Evolutionary conservation across 495 filamentous ascomycete genomes (phyloP).

Genomic region (Penicillium samsonianum): DNA sequence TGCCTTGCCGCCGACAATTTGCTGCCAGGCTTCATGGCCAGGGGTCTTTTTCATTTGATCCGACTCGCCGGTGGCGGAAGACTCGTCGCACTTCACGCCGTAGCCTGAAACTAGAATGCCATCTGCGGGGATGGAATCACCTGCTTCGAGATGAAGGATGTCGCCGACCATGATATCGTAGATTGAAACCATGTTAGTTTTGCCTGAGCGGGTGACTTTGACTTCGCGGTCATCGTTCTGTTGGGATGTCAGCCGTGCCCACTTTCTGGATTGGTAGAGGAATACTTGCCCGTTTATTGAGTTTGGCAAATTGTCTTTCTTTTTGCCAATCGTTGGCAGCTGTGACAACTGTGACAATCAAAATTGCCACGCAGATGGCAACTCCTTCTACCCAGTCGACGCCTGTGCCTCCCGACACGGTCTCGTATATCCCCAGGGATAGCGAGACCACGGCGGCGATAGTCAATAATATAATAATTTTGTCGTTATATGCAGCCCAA

Average conservation of each 20-base stretch:
- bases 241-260: slow-evolving; percentile 9
- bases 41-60: slow-evolving; percentile 65
- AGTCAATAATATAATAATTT: slow-evolving; percentile 75
- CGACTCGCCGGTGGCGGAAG: slow-evolving; percentile 69
- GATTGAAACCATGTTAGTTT: slow-evolving; percentile 68
- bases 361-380: slow-evolving; percentile 73
- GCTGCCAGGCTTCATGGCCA: slow-evolving; percentile 59
- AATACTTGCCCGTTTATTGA: slow-evolving; percentile 63
- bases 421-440: slow-evolving; percentile 71
- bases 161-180: slow-evolving; percentile 73
- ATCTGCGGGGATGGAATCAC: slow-evolving; percentile 67
- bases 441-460: slow-evolving; percentile 72
- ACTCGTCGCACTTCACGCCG: slow-evolving; percentile 68
- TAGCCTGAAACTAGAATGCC: slow-evolving; percentile 63
- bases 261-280: not conserved
- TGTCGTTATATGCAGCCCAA: slow-evolving; percentile 88
- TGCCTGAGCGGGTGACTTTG: slow-evolving; percentile 75
- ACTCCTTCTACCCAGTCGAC: slow-evolving; percentile 83
- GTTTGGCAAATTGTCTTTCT: slow-evolving; percentile 74
- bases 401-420: slow-evolving; percentile 42
- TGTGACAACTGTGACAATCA: slow-evolving; percentile 74
- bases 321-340: slow-evolving; percentile 79
- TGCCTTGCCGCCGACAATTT: slow-evolving; percentile 54
- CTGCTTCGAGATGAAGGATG: slow-evolving; percentile 71
- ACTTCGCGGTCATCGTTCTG: slow-evolving; percentile 78